Conservation (phyloP, 1,284 basidiomycete genomes). For the Paramarasmius palmivorus region DNA sequence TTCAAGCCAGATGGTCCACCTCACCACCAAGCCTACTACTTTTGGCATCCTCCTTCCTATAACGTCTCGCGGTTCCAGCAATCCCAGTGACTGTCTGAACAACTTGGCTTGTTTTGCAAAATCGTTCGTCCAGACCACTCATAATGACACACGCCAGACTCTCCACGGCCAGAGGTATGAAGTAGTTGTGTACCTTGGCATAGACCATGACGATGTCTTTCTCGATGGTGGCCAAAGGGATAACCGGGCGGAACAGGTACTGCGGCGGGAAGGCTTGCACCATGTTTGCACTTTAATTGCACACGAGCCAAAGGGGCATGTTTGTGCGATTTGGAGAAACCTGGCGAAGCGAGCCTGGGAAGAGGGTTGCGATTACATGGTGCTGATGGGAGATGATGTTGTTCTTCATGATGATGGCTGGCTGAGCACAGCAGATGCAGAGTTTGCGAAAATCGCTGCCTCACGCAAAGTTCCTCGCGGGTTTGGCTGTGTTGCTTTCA, state of each 20-base stretch:
- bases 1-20: slow-evolving; percentile 37
- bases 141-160: slow-evolving; percentile 39
- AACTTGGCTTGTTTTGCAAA: slow-evolving; percentile 42
- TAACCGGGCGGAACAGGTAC: slow-evolving; percentile 38
- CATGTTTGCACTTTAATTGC: slow-evolving; percentile 38
- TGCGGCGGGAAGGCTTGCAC: slow-evolving; percentile 35
- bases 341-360: slow-evolving; percentile 48
- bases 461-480: slow-evolving; percentile 37
- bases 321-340: slow-evolving; percentile 56
- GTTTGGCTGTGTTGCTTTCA: slow-evolving; percentile 60
- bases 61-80: slow-evolving; percentile 45
- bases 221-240: slow-evolving; percentile 12
- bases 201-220: slow-evolving; percentile 55
- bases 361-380: slow-evolving; percentile 50
- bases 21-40: slow-evolving; percentile 34
- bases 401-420: slow-evolving; percentile 49
- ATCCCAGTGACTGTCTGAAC: slow-evolving; percentile 37
- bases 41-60: slow-evolving; percentile 59
- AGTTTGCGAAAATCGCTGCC: slow-evolving; percentile 37
- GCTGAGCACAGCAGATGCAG: slow-evolving; percentile 42
- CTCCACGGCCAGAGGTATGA: slow-evolving; percentile 24
- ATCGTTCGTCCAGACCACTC: slow-evolving; percentile 47
- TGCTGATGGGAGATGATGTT: slow-evolving; percentile 60
- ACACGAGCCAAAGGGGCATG: slow-evolving; percentile 41
- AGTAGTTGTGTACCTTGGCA: slow-evolving; percentile 50